Evolutionary conservation across 2,329 filamentous ascomycete genomes (phyloP), one percentile per base, ranked within the genome.

Genomic region (Colletotrichum euphorbiae): DNA sequence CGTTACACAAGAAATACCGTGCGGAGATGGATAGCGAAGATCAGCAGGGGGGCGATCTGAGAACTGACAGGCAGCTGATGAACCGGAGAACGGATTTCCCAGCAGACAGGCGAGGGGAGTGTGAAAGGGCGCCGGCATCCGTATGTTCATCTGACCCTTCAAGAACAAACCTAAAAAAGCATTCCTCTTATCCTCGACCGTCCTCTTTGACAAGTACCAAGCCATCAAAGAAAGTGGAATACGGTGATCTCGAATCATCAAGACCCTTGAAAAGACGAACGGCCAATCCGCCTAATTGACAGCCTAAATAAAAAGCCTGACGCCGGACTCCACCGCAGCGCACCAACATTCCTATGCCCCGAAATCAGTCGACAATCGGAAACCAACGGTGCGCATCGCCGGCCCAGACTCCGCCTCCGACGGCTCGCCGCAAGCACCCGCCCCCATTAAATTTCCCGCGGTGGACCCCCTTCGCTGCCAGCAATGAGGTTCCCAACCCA

Each of bases 311-410:
- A 15, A 12, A n/a, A 24, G 12, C 15, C 15, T 42, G n/a, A 12
- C 42, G n/a, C 19, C 24, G 24, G 24, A 9, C 33, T 36, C 45
- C 2, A 48, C 45, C 31, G 31, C 33, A 31, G n/a, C 33, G 13
- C n/a, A 38, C 51, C 51, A 40, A 11, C 33, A 13, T 24, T 24
- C 33, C 13, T 9, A 11, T 3, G 17, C 31, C 57, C 9, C 48
- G 24, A 33, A 55, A 62, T 56, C 63, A 66, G 40, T 50, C 63
- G 63, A 66, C 57, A 40, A 17, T 54, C 40, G 50, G 58, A 51
- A 52, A 57, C 40, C 21, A 24, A 45, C 52, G 59, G 59, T 43
- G 24, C 28, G 28, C 36, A 6, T 13, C 31, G 33, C 33, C 48
- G 40, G 48, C 24, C 15, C 58, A 46, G n/a, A 7, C 54, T 13